Percentiles rank a stretch among this genome's conserved stretches.
Evolutionary conservation across 805 yeast species (phyloP).

Genomic region (Wickerhamiella occidentalis): DNA sequence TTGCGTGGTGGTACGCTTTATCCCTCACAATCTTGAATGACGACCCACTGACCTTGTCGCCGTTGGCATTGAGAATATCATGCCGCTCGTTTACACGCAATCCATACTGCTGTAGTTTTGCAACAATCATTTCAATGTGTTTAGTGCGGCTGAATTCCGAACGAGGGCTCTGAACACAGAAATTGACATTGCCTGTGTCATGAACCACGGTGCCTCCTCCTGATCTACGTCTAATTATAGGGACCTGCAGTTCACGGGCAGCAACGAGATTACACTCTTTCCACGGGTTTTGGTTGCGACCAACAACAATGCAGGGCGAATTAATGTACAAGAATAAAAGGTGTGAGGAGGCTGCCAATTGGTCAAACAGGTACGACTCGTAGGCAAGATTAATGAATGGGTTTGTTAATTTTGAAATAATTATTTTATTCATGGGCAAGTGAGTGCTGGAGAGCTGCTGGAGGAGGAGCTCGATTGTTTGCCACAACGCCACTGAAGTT

Average conservation of each 20-base stretch:
- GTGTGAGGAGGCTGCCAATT: slow-evolving; percentile 27
- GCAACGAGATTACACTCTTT: slow-evolving; percentile 59
- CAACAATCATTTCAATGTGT: slow-evolving; percentile 38
- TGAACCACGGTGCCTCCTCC: slow-evolving; percentile 99
- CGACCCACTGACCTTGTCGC: slow-evolving; percentile 72
- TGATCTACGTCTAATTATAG: slow-evolving; percentile 63
- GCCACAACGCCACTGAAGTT: neutral
- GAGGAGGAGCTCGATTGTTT: no score
- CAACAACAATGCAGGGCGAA: slow-evolving; percentile 79
- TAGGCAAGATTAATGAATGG: slow-evolving; percentile 72
- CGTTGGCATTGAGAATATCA: slow-evolving; percentile 48
- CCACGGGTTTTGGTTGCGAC: slow-evolving; percentile 95
- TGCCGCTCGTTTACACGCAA: slow-evolving; percentile 60
- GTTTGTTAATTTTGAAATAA: slow-evolving; percentile 45
- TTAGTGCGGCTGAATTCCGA: slow-evolving; percentile 47
- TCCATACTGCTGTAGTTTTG: slow-evolving; percentile 26
- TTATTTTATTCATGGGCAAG: slow-evolving; percentile 35
- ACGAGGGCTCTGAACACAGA: slow-evolving; percentile 63
- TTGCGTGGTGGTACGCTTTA: slow-evolving; percentile 87
- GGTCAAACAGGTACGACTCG: slow-evolving; percentile 63
- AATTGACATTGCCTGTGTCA: slow-evolving; percentile 79
- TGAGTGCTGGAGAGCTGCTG: no score
- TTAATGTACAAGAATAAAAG: slow-evolving; percentile 65
- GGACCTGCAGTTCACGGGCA: slow-evolving; percentile 40
- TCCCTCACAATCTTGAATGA: slow-evolving; percentile 80